phyloP scores from a whole-genome alignment of 2,329 filamentous ascomycete genomes.

The Mycosphaerella arachidis region DNA sequence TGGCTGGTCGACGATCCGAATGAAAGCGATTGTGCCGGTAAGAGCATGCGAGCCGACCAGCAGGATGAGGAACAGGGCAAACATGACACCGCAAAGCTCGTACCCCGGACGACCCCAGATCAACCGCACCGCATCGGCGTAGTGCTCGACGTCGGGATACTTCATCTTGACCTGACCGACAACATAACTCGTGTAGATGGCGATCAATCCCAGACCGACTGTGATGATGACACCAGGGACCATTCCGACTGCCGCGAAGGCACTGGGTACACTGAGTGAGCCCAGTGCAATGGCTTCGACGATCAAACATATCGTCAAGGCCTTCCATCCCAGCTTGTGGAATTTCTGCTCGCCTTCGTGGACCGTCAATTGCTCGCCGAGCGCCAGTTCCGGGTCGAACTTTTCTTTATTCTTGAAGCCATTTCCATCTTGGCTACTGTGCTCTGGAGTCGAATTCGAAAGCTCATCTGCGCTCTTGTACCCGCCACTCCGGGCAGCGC shows the following conservation, averaged over 20 bases:
- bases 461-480: slow-evolving; percentile 13
- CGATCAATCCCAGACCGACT: slow-evolving; percentile 51
- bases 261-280: slow-evolving; percentile 53
- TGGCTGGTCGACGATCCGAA: slow-evolving; percentile 37
- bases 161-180: slow-evolving; percentile 57
- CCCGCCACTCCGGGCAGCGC: slow-evolving; percentile 12
- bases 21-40: slow-evolving; percentile 45
- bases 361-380: slow-evolving; percentile 25
- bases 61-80: slow-evolving; percentile 41
- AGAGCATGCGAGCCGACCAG: slow-evolving; percentile 43
- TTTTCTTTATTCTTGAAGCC: slow-evolving; percentile 10
- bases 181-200: slow-evolving; percentile 59
- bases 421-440: neutral
- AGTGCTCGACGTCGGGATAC: slow-evolving; percentile 43
- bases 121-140: slow-evolving; percentile 42
- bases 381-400: slow-evolving; percentile 14
- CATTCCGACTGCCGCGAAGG: slow-evolving; percentile 52
- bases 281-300: slow-evolving; percentile 58
- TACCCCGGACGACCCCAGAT: slow-evolving; percentile 42
- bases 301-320: slow-evolving; percentile 45
- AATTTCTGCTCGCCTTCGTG: slow-evolving; percentile 34
- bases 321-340: slow-evolving; percentile 46
- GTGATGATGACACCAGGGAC: slow-evolving; percentile 54
- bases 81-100: slow-evolving; percentile 41
- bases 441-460: slow-evolving; percentile 5